Evolutionary conservation across 1,284 basidiomycete genomes (phyloP), one percentile per base, ranked within the genome.

Genomic region (Schizopora paradoxa): DNA sequence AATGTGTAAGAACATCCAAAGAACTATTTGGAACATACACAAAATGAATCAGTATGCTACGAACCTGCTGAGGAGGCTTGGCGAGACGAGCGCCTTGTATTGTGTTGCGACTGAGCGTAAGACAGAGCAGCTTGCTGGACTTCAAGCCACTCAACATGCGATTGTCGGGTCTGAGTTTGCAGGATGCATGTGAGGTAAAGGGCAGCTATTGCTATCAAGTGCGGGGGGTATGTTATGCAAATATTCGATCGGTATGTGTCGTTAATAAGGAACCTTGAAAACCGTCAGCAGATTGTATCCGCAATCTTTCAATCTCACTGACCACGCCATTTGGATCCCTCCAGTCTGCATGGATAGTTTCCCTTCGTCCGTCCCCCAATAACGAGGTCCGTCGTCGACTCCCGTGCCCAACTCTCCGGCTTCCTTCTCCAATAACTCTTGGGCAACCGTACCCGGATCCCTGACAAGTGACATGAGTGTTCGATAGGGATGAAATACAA

Each of bases 401-500:
- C 80, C 82, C 0, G 64, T 62, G n/a, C 76, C 81, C 0, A 76
- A 57, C 50, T 86, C 84, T 1, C 78, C 80, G 0, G 77, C 76
- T 54, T 87, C 84, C 0, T 73, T 66, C 34, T 74, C 74, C 33
- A 70, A 62, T 13, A 36, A 26, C 16, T 33, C 36, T 23, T 51
- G 46, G 0, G 64, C 59, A 3, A 44, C 57, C 0, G 52, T 39
- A 57, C 61, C 51, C 61, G 68, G 56, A 66, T 79, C 67, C 58
- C 68, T 70, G 19, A 77, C 83, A 10, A 97, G 72, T 4, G 84
- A 73, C 36, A 88, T 68, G 26, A 98, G 75, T 0, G 89, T 87
- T 35, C 91, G 82, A 66, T 98, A 99, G 0, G 95, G 93, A 62
- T 98, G 95, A 63, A 92, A 97, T 5, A 98, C 75, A 41, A 87